Conservation (phyloP, 192 early-diverging fungal species). For the Rhizophagus prolifer region DNA sequence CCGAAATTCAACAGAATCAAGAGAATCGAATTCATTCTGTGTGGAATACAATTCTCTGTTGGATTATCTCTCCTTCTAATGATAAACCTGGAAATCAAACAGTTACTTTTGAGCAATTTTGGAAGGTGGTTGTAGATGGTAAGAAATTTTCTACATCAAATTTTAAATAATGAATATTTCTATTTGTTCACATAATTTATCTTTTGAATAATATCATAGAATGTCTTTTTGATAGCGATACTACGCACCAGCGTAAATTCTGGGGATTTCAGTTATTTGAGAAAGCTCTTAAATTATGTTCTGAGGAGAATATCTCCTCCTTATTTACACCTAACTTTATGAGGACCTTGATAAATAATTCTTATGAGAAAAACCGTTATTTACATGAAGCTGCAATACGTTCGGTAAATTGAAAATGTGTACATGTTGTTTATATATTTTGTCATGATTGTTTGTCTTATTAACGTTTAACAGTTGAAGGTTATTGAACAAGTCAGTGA, state of each 20-base stretch:
- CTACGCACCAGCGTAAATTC: conserved; percentile 82
- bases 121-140: conserved; percentile 77
- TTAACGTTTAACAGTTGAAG: conserved; percentile 37
- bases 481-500: conserved; percentile 59
- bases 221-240: conserved; percentile 68
- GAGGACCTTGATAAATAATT: conserved; percentile 83
- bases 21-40: conserved; percentile 68
- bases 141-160: conserved; percentile 16
- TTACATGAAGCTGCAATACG: conserved; percentile 79
- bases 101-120: conserved; percentile 74
- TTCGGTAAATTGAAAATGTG: conserved; percentile 46
- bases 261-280: conserved; percentile 88
- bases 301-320: conserved; percentile 59
- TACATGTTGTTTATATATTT: conserved; percentile 3
- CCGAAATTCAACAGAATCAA: conserved; percentile 10
- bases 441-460: neutral
- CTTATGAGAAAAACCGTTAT: conserved; percentile 69
- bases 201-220: conserved; percentile 43
- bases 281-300: conserved; percentile 56
- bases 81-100: conserved; percentile 16
- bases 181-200: neutral
- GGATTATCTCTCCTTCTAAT: neutral
- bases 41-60: conserved; percentile 4
- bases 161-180: neutral
- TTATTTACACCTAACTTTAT: conserved; percentile 85